Conservation (phyloP, 768 basidiomycete species). For the Leccinum aurantiacum region DNA sequence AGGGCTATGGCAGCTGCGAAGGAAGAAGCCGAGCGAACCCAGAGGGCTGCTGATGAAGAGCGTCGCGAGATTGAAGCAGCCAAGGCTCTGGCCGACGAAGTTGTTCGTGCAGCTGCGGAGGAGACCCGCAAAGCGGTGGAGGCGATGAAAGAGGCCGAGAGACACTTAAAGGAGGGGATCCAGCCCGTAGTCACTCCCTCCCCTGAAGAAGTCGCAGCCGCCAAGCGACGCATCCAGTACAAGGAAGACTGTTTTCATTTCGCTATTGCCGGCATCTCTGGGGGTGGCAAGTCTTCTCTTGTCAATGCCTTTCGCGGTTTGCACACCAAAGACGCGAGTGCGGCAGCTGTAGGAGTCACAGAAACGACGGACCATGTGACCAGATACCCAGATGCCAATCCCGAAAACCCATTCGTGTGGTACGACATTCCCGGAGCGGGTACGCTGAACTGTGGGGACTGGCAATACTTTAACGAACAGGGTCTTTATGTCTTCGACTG, state of each 20-base stretch:
- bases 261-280: constrained; percentile 34
- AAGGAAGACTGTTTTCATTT: background rate
- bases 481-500: constrained; percentile 39
- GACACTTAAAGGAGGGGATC: constrained; percentile 23
- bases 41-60: background rate
- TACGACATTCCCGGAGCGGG: constrained; percentile 39
- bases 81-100: background rate
- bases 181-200: constrained; percentile 28
- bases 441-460: constrained; percentile 31
- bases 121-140: constrained; percentile 1
- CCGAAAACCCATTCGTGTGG: constrained; percentile 28
- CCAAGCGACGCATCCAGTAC: too few species aligned
- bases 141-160: constrained; percentile 19
- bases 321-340: constrained; percentile 14
- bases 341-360: constrained; percentile 30
- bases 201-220: constrained; percentile 10
- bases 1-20: constrained; percentile 4
- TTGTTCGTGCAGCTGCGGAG: background rate
- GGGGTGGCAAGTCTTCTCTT: constrained; percentile 38
- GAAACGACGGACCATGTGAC: constrained; percentile 30
- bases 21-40: background rate
- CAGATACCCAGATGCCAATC: constrained; percentile 28
- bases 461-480: constrained; percentile 38
- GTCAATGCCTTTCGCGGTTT: constrained; percentile 38
- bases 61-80: background rate